Conservation (phyloP, 768 basidiomycete species). For the Agrocybe chaxingu region DNA sequence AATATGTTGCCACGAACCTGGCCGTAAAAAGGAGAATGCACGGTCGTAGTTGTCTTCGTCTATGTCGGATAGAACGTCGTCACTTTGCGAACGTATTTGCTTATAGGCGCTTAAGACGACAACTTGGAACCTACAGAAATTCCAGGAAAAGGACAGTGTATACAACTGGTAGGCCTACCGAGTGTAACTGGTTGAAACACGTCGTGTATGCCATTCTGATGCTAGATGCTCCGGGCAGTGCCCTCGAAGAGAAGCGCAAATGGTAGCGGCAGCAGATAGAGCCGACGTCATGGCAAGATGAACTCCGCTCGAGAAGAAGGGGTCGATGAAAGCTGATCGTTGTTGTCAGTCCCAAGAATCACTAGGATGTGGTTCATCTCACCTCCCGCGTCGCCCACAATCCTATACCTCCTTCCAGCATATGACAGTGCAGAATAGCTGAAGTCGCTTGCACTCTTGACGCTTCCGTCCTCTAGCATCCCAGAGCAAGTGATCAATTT, state of each 20-base stretch:
- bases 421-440: constrained; percentile 62
- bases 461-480: constrained; percentile 34
- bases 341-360: constrained; percentile 1
- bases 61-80: constrained; percentile 56
- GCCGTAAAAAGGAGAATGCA: constrained; percentile 60
- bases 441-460: constrained; percentile 57
- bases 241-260: constrained; percentile 52
- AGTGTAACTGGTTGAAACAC: constrained; percentile 56
- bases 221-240: constrained; percentile 46
- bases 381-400: constrained; percentile 71
- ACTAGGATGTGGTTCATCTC: constrained; percentile 8
- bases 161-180: constrained; percentile 29
- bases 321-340: constrained; percentile 55
- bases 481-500: constrained; percentile 38
- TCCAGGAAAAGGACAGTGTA: not conserved
- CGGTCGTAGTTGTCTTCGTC: constrained; percentile 70
- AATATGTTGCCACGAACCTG: constrained; percentile 35
- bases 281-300: constrained; percentile 64
- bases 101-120: constrained; percentile 74
- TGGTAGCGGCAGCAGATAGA: constrained; percentile 52
- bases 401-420: constrained; percentile 51
- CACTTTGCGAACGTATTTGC: constrained; percentile 60
- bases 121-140: constrained; percentile 50
- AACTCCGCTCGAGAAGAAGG: constrained; percentile 65
- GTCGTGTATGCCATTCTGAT: constrained; percentile 52